These are phyloP conservation scores for Monosporozyma aquatica DNA, from an alignment of 805 yeast species.

Conservation along the genomic window DNA sequence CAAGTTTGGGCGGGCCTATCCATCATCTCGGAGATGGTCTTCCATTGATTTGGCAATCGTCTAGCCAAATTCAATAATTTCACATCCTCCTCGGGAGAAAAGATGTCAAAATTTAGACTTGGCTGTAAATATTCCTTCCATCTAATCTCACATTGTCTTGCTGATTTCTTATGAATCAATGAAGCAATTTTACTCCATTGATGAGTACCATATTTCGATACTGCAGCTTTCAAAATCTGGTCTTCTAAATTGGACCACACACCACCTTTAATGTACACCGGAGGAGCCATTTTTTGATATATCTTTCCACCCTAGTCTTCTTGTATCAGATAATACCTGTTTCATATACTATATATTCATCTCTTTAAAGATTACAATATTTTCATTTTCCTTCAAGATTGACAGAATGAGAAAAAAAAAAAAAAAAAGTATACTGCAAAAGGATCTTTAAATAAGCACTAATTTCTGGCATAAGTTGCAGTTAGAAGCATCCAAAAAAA, in stretches of 20 bases:
- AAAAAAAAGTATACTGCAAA: too few species aligned
- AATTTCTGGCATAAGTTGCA: too few species aligned
- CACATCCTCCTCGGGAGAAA: slow-evolving; percentile 73
- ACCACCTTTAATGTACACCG: slow-evolving; percentile 77
- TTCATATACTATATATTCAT: too few species aligned
- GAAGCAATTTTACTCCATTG: slow-evolving; percentile 95
- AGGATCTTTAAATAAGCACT: too few species aligned
- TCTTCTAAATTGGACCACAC: slow-evolving; percentile 83
- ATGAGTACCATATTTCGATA: slow-evolving; percentile 84
- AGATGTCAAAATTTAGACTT: slow-evolving; percentile 47
- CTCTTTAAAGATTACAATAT: too few species aligned
- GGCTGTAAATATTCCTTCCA: slow-evolving; percentile 91
- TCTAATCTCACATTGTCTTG: slow-evolving; percentile 84
- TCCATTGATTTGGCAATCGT: slow-evolving; percentile 87
- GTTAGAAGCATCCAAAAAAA: too few species aligned
- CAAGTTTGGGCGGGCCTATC: slow-evolving; percentile 84
- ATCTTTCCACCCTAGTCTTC: too few species aligned
- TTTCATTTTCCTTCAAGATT: too few species aligned
- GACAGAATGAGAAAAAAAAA: too few species aligned
- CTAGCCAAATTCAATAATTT: slow-evolving; percentile 56
- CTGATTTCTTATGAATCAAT: slow-evolving; percentile 71
- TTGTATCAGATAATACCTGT: too few species aligned
- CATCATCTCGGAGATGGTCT: slow-evolving; percentile 71
- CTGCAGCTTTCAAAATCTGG: slow-evolving; percentile 82
- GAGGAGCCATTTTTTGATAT: slow-evolving; percentile 31